Percentiles rank a stretch among this genome's conserved stretches.
Conservation (phyloP, 495 filamentous ascomycete species). For the Talaromyces proteolyticus region DNA sequence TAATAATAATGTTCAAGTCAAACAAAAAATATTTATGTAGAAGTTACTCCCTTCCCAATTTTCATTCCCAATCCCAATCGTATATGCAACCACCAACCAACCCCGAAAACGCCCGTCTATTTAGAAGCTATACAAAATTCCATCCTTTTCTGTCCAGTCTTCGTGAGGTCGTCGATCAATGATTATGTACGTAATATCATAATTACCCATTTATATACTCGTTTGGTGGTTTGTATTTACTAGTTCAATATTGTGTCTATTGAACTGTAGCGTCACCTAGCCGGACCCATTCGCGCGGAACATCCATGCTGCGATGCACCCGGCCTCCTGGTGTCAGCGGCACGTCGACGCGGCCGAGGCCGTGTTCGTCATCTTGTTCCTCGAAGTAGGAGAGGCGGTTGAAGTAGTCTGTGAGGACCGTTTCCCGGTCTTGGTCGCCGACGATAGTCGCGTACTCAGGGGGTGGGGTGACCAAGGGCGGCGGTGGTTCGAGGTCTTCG, state of each 20-base stretch:
- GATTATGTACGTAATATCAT: background rate
- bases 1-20: too few relatives aligned
- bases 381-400: slow-evolving; percentile 58
- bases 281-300: slow-evolving; percentile 48
- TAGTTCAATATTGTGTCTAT: slow-evolving; percentile 7
- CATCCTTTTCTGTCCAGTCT: too few relatives aligned
- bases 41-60: too few relatives aligned
- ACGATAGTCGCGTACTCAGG: slow-evolving; percentile 84
- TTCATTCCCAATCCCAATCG: too few relatives aligned
- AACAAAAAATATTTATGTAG: too few relatives aligned
- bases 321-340: slow-evolving; percentile 66
- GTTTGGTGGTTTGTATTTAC: too few relatives aligned
- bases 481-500: slow-evolving; percentile 82
- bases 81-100: too few relatives aligned
- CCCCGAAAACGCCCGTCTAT: background rate
- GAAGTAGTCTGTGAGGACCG: slow-evolving; percentile 85
- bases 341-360: slow-evolving; percentile 50
- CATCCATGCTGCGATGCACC: slow-evolving; percentile 65
- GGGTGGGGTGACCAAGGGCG: slow-evolving; percentile 75
- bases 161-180: too few relatives aligned
- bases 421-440: slow-evolving; percentile 70
- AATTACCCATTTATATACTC: background rate
- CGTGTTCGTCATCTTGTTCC: slow-evolving; percentile 48
- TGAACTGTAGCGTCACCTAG: slow-evolving; percentile 33
- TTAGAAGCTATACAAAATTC: background rate